Evolutionary conservation across 2,329 filamentous ascomycete genomes (phyloP).

Genomic region (Colletotrichum aenigma): DNA sequence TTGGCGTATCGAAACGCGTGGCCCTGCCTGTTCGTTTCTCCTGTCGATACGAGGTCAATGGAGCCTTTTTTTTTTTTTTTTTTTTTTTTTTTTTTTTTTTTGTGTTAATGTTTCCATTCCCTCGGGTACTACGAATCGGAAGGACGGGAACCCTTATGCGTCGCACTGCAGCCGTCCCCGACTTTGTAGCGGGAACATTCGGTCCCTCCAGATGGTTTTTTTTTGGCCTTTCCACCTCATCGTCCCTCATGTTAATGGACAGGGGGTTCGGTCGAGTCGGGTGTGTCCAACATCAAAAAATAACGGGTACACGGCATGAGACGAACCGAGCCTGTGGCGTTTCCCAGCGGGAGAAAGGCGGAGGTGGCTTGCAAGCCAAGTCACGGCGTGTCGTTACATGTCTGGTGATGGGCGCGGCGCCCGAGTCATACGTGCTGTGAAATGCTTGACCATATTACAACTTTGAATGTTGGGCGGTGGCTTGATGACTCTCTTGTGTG

Average conservation of each 20-base stretch:
- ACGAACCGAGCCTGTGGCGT: neutral
- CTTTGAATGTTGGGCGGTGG: neutral
- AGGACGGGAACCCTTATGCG: neutral
- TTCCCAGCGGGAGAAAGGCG: neutral
- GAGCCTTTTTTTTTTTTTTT: neutral
- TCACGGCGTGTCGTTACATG: neutral
- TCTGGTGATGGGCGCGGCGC: neutral
- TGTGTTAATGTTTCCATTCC: neutral
- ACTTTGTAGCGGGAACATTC: neutral
- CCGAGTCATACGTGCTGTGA: neutral
- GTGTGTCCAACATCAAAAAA: neutral
- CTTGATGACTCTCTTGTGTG: neutral
- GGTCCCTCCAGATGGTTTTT: neutral
- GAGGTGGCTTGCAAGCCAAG: neutral
- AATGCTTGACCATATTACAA: neutral
- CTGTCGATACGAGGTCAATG: neutral
- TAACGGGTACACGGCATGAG: neutral
- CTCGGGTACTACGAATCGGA: neutral
- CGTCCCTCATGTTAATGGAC: neutral
- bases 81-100: too few relatives aligned
- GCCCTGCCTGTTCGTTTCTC: neutral
- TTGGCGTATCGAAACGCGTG: neutral
- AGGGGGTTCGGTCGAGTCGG: neutral
- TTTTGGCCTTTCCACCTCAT: neutral
- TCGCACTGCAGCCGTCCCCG: neutral